phyloP scores from a whole-genome alignment of 768 basidiomycete species.

The Sistotremastrum niveocremeum region DNA sequence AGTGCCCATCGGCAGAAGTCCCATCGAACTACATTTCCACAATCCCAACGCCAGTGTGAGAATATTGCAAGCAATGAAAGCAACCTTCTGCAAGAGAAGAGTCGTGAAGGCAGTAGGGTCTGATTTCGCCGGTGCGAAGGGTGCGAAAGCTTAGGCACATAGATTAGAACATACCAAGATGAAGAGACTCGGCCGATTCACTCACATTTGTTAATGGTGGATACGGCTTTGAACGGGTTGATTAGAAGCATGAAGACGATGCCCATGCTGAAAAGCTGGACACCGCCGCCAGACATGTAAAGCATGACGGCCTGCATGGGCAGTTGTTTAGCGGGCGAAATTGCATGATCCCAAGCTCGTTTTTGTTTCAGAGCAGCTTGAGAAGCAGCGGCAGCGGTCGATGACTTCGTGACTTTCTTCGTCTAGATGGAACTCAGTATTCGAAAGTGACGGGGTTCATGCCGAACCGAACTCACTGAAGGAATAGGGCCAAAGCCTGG shows the following conservation, averaged over 20 bases:
- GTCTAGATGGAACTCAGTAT: slow-evolving; percentile 21
- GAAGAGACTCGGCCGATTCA: slow-evolving; percentile 1
- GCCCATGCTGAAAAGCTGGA: slow-evolving; percentile 95
- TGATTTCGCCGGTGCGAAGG: slow-evolving; percentile 38
- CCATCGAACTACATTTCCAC: slow-evolving; percentile 92
- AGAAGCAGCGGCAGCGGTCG: slow-evolving; percentile 22
- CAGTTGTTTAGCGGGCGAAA: slow-evolving; percentile 74
- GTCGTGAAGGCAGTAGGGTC: slow-evolving; percentile 34
- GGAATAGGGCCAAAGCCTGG: slow-evolving; percentile 48
- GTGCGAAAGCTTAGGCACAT: slow-evolving; percentile 47
- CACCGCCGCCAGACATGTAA: slow-evolving; percentile 94
- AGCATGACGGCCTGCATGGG: slow-evolving; percentile 99
- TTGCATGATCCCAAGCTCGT: slow-evolving; percentile 78
- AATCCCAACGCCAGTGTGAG: slow-evolving; percentile 72
- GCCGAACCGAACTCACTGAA: slow-evolving; percentile 14
- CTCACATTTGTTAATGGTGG: slow-evolving; percentile 67
- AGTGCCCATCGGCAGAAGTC: slow-evolving; percentile 77
- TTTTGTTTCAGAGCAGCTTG: slow-evolving; percentile 60
- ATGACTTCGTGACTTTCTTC: slow-evolving; percentile 24
- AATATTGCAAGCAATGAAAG: slow-evolving; percentile 59
- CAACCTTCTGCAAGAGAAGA: slow-evolving; percentile 55
- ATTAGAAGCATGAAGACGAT: slow-evolving; percentile 89
- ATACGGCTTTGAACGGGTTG: slow-evolving; percentile 73
- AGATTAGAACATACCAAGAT: not conserved
- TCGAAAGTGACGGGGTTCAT: slow-evolving; percentile 1